These are phyloP conservation scores for Draba incana DNA, from an alignment of 345 rosid species.

Conservation along the genomic window DNA sequence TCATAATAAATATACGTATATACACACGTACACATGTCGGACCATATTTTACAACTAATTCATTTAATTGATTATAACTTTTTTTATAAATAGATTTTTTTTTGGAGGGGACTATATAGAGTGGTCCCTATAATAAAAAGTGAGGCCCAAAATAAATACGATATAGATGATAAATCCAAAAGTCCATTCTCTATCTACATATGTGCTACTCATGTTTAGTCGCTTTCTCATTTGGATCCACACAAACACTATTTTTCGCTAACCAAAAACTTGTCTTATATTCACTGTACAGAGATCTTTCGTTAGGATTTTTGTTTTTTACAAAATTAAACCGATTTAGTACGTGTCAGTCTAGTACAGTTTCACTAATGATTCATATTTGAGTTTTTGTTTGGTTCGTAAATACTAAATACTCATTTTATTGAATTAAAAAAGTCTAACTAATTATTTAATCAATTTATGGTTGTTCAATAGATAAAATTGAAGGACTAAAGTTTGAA, in stretches of 20 bases:
- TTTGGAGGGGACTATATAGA: constrained; percentile 26
- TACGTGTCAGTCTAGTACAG: constrained; percentile 1
- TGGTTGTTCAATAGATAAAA: too few species aligned
- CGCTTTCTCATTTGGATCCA: constrained; percentile 45
- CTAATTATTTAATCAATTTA: too few species aligned
- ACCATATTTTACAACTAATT: constrained; percentile 29
- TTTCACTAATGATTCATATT: not conserved
- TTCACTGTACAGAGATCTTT: constrained; percentile 31
- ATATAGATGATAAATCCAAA: constrained; percentile 32
- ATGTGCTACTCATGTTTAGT: constrained; percentile 39
- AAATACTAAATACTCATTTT: not conserved
- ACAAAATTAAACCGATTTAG: not conserved
- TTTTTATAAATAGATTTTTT: not conserved
- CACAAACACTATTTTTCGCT: constrained; percentile 24
- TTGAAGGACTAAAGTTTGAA: too few species aligned
- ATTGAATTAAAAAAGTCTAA: not conserved
- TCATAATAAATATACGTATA: constrained; percentile 12
- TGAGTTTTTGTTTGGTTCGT: not conserved
- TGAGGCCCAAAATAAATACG: constrained; percentile 45
- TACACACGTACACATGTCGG: constrained; percentile 27
- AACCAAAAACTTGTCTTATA: constrained; percentile 12
- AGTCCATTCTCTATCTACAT: constrained; percentile 39
- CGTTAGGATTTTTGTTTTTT: not conserved
- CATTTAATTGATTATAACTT: constrained; percentile 3
- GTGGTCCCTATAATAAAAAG: constrained; percentile 40